phyloP scores from a whole-genome alignment of 306 rosid genomes.

The Cicer judaicum region DNA sequence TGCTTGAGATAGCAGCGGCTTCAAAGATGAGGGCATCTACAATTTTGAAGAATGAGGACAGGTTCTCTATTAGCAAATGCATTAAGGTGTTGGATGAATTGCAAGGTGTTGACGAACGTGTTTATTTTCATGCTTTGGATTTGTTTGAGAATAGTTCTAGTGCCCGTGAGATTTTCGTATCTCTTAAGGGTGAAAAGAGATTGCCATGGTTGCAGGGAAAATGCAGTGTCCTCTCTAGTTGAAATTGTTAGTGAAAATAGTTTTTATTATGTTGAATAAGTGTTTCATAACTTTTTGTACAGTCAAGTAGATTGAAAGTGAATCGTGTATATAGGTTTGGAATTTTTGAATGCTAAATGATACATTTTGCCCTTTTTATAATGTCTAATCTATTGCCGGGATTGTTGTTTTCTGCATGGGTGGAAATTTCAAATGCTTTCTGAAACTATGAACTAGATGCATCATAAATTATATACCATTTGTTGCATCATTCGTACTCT shows the following conservation, averaged over 20 bases:
- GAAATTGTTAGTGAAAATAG: constrained; percentile 42
- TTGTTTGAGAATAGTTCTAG: constrained; percentile 66
- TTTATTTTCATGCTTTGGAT: constrained; percentile 78
- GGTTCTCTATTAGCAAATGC: constrained; percentile 79
- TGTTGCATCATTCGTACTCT: constrained; percentile 40
- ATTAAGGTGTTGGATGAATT: constrained; percentile 81
- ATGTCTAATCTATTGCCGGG: constrained; percentile 28
- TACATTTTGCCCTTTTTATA: constrained; percentile 28
- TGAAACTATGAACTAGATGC: constrained; percentile 21
- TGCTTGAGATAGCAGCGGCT: constrained; percentile 83
- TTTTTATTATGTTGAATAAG: constrained; percentile 37
- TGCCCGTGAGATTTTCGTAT: constrained; percentile 76
- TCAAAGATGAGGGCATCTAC: constrained; percentile 80
- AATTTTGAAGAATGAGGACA: constrained; percentile 78
- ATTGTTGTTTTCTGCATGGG: constrained; percentile 34
- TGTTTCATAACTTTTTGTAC: constrained; percentile 48
- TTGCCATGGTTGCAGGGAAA: constrained; percentile 77
- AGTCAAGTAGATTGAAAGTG: constrained; percentile 41
- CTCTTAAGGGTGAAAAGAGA: constrained; percentile 70
- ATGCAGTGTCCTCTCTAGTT: constrained; percentile 57
- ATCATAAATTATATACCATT: constrained; percentile 35
- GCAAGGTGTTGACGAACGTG: constrained; percentile 66
- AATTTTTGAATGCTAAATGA: constrained; percentile 36
- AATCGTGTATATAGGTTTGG: constrained; percentile 32
- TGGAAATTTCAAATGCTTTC: constrained; percentile 45